These are phyloP conservation scores for Incumbomyces lentus DNA, from an alignment of 2,329 filamentous ascomycete genomes.

Conservation along the genomic window DNA sequence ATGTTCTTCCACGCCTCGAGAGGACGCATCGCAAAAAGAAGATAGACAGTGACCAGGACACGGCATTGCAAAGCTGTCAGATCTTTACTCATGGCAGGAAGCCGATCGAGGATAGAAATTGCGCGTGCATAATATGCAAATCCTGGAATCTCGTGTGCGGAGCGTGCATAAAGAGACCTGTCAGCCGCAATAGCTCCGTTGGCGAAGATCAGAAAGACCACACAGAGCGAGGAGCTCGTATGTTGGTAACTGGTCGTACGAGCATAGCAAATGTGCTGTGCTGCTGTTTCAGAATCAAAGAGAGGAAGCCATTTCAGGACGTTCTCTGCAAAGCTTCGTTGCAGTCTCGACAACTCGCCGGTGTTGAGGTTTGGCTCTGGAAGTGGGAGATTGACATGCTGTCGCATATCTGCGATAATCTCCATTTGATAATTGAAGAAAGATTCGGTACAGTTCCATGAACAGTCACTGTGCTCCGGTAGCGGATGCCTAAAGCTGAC, in stretches of 20 bases:
- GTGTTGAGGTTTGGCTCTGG: neutral
- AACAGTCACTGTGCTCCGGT: neutral
- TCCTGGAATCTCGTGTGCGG: neutral
- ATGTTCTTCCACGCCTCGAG: conserved; percentile 44
- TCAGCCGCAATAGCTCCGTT: neutral
- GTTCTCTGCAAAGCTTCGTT: conserved; percentile 1
- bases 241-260: neutral
- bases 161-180: neutral
- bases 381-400: neutral
- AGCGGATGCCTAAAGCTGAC: neutral
- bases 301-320: conserved; percentile 4
- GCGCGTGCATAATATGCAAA: conserved; percentile 1
- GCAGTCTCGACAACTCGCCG: neutral
- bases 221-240: neutral
- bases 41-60: conserved; percentile 40
- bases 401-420: neutral
- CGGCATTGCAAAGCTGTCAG: conserved; percentile 33
- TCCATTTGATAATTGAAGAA: conserved; percentile 2
- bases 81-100: conserved; percentile 1
- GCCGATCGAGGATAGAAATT: neutral
- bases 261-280: neutral
- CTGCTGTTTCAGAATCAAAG: conserved; percentile 1
- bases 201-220: conserved; percentile 1
- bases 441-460: conserved; percentile 2
- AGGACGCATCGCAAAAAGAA: conserved; percentile 40